Evolutionary conservation across 352 stramenopile genomes (phyloP).

Genomic region (Globisporangium takayamanum): DNA sequence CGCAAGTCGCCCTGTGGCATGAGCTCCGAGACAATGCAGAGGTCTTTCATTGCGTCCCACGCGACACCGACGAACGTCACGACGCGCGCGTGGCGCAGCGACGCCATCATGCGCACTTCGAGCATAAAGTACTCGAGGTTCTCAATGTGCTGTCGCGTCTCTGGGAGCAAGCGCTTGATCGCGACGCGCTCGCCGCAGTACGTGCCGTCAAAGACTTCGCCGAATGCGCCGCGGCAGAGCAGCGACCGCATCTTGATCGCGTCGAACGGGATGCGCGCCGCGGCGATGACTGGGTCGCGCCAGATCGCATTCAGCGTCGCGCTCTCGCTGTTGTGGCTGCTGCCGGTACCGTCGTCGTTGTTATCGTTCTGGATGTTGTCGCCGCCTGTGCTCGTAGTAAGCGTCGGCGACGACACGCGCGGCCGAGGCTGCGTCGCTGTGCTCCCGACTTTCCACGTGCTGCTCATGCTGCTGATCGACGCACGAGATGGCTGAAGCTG

Average conservation of each 20-base stretch:
- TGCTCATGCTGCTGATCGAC: constrained; percentile 18
- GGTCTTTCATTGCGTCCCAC: constrained; percentile 39
- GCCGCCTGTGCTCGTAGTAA: constrained; percentile 13
- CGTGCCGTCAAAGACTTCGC: constrained; percentile 32
- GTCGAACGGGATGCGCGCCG: constrained; percentile 41
- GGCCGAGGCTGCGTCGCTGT: constrained; percentile 22
- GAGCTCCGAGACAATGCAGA: constrained; percentile 35
- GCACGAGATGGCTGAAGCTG: not conserved
- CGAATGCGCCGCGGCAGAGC: constrained; percentile 41
- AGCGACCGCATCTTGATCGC: constrained; percentile 23
- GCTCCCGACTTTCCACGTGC: constrained; percentile 22
- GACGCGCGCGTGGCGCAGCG: constrained; percentile 30
- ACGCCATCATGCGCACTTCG: constrained; percentile 38
- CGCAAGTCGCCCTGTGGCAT: constrained; percentile 39
- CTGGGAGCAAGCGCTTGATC: constrained; percentile 41
- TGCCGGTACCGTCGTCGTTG: constrained; percentile 9
- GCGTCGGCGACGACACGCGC: constrained; percentile 18
- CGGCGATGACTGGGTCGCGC: constrained; percentile 40
- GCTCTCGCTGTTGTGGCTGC: constrained; percentile 18
- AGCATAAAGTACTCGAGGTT: constrained; percentile 45
- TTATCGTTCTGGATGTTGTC: constrained; percentile 8
- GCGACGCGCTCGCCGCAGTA: constrained; percentile 35
- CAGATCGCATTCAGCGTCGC: constrained; percentile 24
- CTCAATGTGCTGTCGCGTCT: constrained; percentile 30
- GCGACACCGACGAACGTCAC: constrained; percentile 39